These are phyloP conservation scores for Penicillium bialowiezense DNA, from an alignment of 495 filamentous ascomycete genomes.

Conservation along the genomic window DNA sequence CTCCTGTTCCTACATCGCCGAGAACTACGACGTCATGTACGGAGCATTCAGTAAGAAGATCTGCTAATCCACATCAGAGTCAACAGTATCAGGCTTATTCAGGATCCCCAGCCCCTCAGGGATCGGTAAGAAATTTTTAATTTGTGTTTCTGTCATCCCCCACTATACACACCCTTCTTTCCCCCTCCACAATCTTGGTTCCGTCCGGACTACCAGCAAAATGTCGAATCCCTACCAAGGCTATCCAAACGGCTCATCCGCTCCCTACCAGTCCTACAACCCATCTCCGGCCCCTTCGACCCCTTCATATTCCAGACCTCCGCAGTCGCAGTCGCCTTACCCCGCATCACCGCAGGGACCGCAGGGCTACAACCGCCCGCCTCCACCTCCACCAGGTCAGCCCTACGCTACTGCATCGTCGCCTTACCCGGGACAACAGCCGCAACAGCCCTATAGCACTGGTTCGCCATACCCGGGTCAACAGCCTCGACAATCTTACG, in stretches of 20 bases:
- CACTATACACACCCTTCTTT: slow-evolving; percentile 7
- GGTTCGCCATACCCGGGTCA: slow-evolving; percentile 33
- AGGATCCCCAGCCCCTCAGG: slow-evolving; percentile 32
- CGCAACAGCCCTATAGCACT: slow-evolving; percentile 36
- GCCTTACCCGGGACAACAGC: slow-evolving; percentile 36
- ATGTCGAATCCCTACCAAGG: slow-evolving; percentile 43
- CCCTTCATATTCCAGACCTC: slow-evolving; percentile 29
- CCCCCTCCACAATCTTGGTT: slow-evolving; percentile 7
- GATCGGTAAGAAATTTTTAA: slow-evolving; percentile 38
- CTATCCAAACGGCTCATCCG: slow-evolving; percentile 37
- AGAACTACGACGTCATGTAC: slow-evolving; percentile 25
- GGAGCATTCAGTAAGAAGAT: no score
- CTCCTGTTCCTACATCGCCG: slow-evolving; percentile 7
- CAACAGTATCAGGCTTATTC: slow-evolving; percentile 45
- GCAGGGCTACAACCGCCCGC: slow-evolving; percentile 31
- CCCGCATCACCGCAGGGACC: slow-evolving; percentile 20
- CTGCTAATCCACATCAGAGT: slow-evolving; percentile 5
- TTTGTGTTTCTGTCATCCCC: slow-evolving; percentile 14
- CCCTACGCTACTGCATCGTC: slow-evolving; percentile 27
- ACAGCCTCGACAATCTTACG: slow-evolving; percentile 10
- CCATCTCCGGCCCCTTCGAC: slow-evolving; percentile 22
- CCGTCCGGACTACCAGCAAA: slow-evolving; percentile 14
- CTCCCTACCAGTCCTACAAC: slow-evolving; percentile 32
- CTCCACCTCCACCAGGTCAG: slow-evolving; percentile 31
- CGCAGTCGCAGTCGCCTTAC: slow-evolving; percentile 18